Conservation (phyloP, 2,329 filamentous ascomycete genomes). For the Ascochyta koolunga region DNA sequence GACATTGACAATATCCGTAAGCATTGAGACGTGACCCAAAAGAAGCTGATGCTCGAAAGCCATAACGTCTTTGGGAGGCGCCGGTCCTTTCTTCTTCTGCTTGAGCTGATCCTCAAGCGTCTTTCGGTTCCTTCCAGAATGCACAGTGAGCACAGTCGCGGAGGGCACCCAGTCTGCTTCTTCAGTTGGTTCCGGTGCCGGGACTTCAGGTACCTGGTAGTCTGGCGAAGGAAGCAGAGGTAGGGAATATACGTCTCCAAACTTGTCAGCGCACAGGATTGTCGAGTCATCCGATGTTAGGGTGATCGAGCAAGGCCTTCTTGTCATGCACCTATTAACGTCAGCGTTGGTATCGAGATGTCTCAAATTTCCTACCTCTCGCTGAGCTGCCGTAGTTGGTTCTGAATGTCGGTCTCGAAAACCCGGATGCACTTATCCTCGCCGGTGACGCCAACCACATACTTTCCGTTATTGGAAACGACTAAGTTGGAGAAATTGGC, state of each 20-base stretch:
- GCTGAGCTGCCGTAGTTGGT: slow-evolving; percentile 70
- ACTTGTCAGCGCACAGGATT: slow-evolving; percentile 90
- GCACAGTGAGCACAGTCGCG: slow-evolving; percentile 65
- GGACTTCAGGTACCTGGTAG: slow-evolving; percentile 34
- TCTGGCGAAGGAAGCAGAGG: slow-evolving; percentile 66
- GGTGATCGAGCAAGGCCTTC: slow-evolving; percentile 79
- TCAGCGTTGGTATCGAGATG: slow-evolving; percentile 16
- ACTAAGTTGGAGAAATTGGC: slow-evolving; percentile 74
- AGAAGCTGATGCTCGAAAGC: slow-evolving; percentile 77
- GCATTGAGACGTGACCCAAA: slow-evolving; percentile 92
- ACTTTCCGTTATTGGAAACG: slow-evolving; percentile 65
- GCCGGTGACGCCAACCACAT: slow-evolving; percentile 80
- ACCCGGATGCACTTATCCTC: slow-evolving; percentile 92
- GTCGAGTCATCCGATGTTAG: slow-evolving; percentile 72
- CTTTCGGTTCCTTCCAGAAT: slow-evolving; percentile 65
- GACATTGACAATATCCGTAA: slow-evolving; percentile 74
- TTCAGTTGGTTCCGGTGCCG: slow-evolving; percentile 26
- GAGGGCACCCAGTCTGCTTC: slow-evolving; percentile 56
- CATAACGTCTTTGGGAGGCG: slow-evolving; percentile 56
- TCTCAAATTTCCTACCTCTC: slow-evolving; percentile 62
- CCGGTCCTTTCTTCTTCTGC: slow-evolving; percentile 47
- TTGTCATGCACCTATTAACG: slow-evolving; percentile 76
- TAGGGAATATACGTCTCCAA: slow-evolving; percentile 91
- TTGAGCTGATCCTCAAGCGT: slow-evolving; percentile 64
- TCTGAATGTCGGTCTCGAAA: slow-evolving; percentile 69